Evolutionary conservation across 352 stramenopile species (phyloP).

Genomic region (Salisapilia sapeloensis): DNA sequence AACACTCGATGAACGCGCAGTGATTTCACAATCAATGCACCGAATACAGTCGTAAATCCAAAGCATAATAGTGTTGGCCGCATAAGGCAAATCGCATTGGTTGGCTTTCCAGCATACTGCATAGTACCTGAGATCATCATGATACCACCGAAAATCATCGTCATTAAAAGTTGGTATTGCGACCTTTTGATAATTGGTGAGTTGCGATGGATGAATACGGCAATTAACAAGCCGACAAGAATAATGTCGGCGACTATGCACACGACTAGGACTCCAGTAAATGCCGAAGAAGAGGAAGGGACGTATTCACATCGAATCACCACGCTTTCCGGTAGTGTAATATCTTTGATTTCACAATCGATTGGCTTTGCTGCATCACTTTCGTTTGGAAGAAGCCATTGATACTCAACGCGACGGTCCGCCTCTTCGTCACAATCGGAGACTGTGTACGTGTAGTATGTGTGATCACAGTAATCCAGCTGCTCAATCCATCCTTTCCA

Average conservation of each 20-base stretch:
- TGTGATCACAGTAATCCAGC: constrained; percentile 15
- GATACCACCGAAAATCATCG: constrained; percentile 11
- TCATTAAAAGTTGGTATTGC: constrained; percentile 13
- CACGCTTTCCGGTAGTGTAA: constrained; percentile 6
- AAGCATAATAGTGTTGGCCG: constrained; percentile 7
- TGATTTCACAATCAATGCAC: constrained; percentile 13
- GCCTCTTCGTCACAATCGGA: constrained; percentile 11
- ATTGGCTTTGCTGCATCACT: constrained; percentile 5
- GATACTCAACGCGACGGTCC: constrained; percentile 11
- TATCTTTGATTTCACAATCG: constrained; percentile 12
- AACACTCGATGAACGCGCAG: constrained; percentile 21
- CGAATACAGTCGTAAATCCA: constrained; percentile 14
- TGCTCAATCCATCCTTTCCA: constrained; percentile 17
- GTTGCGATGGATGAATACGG: constrained; percentile 11
- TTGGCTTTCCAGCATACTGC: constrained; percentile 7
- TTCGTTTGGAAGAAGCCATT: constrained; percentile 13
- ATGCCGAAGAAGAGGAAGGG: constrained; percentile 5
- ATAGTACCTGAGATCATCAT: constrained; percentile 8
- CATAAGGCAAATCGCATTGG: constrained; percentile 4
- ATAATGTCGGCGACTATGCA: constrained; percentile 2
- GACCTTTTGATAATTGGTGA: constrained; percentile 17
- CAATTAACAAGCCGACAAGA: constrained; percentile 2
- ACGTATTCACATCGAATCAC: constrained; percentile 16
- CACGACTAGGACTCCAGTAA: constrained; percentile 6
- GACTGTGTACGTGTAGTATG: constrained; percentile 22